A percentile compares a stretch with the other conserved stretches of the same genome.
These are phyloP conservation scores for Jaenimonas drosophilae DNA, from an alignment of 208 protist species.

Conservation along the genomic window DNA sequence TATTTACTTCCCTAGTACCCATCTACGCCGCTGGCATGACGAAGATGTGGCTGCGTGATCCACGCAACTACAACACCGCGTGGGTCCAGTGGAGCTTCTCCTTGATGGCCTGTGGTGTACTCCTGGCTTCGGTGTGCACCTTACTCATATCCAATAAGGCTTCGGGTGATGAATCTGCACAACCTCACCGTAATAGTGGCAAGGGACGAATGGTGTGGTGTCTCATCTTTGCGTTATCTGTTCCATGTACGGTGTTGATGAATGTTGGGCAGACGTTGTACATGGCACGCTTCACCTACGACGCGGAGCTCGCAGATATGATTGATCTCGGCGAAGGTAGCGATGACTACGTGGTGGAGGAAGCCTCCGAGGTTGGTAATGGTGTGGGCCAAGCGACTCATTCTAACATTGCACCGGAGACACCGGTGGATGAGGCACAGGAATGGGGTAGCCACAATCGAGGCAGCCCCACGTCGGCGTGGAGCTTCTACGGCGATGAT, in stretches of 20 bases:
- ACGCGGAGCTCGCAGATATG: not conserved
- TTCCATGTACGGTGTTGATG: not conserved
- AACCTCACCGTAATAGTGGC: no score
- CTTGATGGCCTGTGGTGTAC: constrained; percentile 27
- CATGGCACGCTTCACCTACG: constrained; percentile 4
- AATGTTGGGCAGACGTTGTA: constrained; percentile 2
- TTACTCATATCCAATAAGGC: not conserved
- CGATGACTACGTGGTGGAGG: no score
- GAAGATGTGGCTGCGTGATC: constrained; percentile 40
- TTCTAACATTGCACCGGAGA: no score
- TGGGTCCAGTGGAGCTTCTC: constrained; percentile 24
- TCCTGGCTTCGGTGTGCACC: constrained; percentile 24
- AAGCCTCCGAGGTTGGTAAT: no score
- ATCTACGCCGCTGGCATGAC: constrained; percentile 34
- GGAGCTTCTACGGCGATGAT: constrained; percentile 29
- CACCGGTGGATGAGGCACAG: no score
- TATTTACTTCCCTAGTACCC: constrained; percentile 35
- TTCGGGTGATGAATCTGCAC: no score
- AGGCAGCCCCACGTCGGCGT: no score
- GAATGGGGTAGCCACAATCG: no score
- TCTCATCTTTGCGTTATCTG: not conserved
- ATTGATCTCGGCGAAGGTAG: no score
- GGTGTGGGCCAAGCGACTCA: no score
- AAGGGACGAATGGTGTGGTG: constrained; percentile 1
- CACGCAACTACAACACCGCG: constrained; percentile 21